phyloP scores from a whole-genome alignment of 352 stramenopile species.

The Globisporangium camurandrum region DNA sequence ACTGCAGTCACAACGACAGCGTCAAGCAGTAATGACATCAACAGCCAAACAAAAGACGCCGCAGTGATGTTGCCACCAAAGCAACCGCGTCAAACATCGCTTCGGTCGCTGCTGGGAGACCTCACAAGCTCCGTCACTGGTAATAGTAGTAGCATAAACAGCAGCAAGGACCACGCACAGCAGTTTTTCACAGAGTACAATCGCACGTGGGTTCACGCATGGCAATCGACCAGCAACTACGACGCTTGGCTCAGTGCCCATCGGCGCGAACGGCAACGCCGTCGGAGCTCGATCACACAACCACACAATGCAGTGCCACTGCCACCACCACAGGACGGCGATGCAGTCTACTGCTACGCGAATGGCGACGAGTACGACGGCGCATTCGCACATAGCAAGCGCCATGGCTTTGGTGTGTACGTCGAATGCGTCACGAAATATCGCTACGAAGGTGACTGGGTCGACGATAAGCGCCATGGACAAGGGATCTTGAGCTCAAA shows the following conservation, averaged over 20 bases:
- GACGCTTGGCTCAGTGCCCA: constrained; percentile 30
- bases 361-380: constrained; percentile 81
- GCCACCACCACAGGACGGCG: constrained; percentile 36
- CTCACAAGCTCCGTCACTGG: constrained; percentile 37
- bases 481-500: constrained; percentile 60
- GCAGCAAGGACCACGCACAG: background rate
- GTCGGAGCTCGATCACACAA: constrained; percentile 17
- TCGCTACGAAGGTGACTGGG: constrained; percentile 74
- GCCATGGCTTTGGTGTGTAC: constrained; percentile 72
- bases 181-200: constrained; percentile 55
- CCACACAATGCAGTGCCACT: too few species aligned
- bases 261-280: constrained; percentile 22
- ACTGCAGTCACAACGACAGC: too few species aligned
- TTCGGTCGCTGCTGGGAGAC: constrained; percentile 47
- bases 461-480: constrained; percentile 52
- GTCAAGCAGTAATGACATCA: constrained; percentile 10
- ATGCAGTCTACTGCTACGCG: constrained; percentile 40
- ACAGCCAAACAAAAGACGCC: too few species aligned
- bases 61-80: too few species aligned
- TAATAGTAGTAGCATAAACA: too few species aligned
- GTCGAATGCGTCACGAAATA: constrained; percentile 68
- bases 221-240: constrained; percentile 63
- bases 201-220: constrained; percentile 48
- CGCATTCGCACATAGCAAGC: constrained; percentile 47
- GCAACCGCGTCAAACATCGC: constrained; percentile 26